Base-by-base conservation (phyloP, 2,329 filamentous ascomycete species). In the Zymoseptoria tritici region DNA sequence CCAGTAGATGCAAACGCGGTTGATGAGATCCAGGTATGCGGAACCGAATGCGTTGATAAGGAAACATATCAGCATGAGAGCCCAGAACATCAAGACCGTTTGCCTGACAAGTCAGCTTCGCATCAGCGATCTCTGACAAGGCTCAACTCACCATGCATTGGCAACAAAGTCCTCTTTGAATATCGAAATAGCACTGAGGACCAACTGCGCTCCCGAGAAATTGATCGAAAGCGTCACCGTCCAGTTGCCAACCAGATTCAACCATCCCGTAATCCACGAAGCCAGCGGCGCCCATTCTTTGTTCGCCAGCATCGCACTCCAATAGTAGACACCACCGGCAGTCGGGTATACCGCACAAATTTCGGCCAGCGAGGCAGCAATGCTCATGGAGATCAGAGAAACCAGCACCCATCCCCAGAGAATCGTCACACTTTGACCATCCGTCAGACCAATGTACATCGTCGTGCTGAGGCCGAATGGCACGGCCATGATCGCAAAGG, bases 401-500 rank as follows among this genome's bases (percentile, higher is more conserved):
- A 88, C 81, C 36, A 87, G 73, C 2, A 88, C 80, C 85, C 83
- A 90, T 49, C 87, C 87, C 80, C 84, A 90, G 64, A 90, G 76
- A 49, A 89, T 80, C 22, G 85, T 88, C 16, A 89, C 86, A 51
- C 80, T 80, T 71, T 88, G 84, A 21, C 87, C 87, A 71, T 89
- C 85, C 19, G 81, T 81, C 26, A 90, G 78, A 21, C 84, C 85
- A 70, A 88, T 86, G 74, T 83, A 85, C 62, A 90, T 77, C 1
- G 86, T 89, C 16, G 87, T 89, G 29, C 80, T 83, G 46, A 89
- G 77, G 42, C 86, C 86, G 65, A 85, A 88, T 0, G 85, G 85
- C 9, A 85, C 85, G 9, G 86, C 86, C 85, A 90, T 89, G 72
- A 90, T 89, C 56, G 86, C 87, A 70, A 90, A 90, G 52, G 85